Conservation (phyloP, 305 asterid genomes). For the Fraxinus floribunda region DNA sequence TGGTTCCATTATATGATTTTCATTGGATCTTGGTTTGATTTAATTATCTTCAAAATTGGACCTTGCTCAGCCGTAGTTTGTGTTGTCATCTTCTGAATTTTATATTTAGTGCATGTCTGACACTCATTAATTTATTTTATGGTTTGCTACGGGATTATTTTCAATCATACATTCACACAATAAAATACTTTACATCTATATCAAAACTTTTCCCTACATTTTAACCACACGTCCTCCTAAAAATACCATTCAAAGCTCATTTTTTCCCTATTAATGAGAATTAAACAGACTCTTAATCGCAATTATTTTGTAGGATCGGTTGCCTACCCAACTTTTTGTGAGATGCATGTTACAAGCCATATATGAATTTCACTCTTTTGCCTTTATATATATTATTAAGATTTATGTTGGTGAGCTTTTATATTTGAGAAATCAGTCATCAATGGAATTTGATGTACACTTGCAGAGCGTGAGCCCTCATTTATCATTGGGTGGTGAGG, state of each 20-base stretch:
- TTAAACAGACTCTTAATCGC: background rate
- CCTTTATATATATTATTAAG: background rate
- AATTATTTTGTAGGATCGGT: background rate
- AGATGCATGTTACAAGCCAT: background rate
- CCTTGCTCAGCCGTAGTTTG: background rate
- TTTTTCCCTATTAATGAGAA: background rate
- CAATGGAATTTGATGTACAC: background rate
- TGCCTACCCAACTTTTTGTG: background rate
- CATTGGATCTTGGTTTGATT: background rate
- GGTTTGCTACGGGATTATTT: background rate
- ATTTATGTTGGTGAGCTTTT: background rate
- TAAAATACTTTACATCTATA: background rate
- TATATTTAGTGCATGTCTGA: background rate
- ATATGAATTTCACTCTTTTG: background rate
- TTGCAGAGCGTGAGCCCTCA: conserved; percentile 70
- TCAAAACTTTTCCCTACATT: too few species aligned
- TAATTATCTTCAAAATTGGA: background rate
- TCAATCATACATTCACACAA: background rate
- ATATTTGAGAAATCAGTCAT: background rate
- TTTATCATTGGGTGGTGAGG: conserved; percentile 91
- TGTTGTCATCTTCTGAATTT: background rate
- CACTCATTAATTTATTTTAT: background rate
- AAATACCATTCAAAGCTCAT: background rate
- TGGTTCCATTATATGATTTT: background rate
- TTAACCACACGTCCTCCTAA: background rate